A percentile compares a stretch with the other conserved stretches of the same genome.
Conservation (phyloP, 2,329 filamentous ascomycete genomes). For the Thyridium curvatum region DNA sequence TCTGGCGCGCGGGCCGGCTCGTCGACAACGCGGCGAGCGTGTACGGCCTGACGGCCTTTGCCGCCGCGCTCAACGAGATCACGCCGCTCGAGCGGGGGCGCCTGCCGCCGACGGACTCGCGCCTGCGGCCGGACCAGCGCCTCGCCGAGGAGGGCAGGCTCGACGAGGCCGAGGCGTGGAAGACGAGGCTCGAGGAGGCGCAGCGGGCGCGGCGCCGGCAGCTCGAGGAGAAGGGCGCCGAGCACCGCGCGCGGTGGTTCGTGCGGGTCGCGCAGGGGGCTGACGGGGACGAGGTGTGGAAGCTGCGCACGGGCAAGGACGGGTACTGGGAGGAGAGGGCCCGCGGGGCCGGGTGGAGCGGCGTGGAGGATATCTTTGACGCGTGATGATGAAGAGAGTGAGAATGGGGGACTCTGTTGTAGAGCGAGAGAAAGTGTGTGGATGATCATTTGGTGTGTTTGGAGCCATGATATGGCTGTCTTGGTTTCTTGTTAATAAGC, state of each 20-base stretch:
- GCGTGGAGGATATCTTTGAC: slow-evolving; percentile 44
- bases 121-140: slow-evolving; percentile 82
- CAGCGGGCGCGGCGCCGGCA: slow-evolving; percentile 70
- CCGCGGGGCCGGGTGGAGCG: slow-evolving; percentile 42
- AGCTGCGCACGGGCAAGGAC: slow-evolving; percentile 72
- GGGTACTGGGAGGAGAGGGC: slow-evolving; percentile 89
- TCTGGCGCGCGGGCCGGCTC: slow-evolving; percentile 74
- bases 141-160: slow-evolving; percentile 76
- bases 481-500: too few species aligned
- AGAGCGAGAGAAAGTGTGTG: too few species aligned
- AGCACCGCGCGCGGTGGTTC: slow-evolving; percentile 80
- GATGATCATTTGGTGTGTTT: too few species aligned
- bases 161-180: slow-evolving; percentile 77
- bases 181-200: slow-evolving; percentile 77
- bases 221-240: slow-evolving; percentile 68
- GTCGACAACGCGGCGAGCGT: slow-evolving; percentile 73
- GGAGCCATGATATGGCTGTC: too few species aligned
- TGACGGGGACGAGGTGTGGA: slow-evolving; percentile 65
- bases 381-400: too few species aligned
- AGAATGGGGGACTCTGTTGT: too few species aligned
- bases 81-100: slow-evolving; percentile 70
- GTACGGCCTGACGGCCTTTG: slow-evolving; percentile 86
- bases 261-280: slow-evolving; percentile 55
- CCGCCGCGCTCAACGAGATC: slow-evolving; percentile 80
- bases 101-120: slow-evolving; percentile 74